Conservation (phyloP, 495 filamentous ascomycete genomes). For the Penicillium longicatenatum region DNA sequence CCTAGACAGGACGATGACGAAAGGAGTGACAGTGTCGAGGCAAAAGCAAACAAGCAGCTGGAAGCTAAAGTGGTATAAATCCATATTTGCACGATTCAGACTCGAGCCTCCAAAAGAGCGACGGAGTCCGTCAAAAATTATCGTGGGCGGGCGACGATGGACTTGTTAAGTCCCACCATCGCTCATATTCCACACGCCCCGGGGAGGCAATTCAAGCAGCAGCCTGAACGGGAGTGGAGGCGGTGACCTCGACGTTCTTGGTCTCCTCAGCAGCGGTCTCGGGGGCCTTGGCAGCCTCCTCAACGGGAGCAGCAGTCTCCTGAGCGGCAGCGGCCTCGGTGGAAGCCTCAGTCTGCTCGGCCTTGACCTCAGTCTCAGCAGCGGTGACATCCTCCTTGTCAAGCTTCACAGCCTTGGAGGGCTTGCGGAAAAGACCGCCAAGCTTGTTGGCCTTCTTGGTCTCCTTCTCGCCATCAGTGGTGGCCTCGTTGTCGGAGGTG, state of each 20-base stretch:
- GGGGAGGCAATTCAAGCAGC: slow-evolving; percentile 45
- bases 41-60: slow-evolving; percentile 25
- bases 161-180: slow-evolving; percentile 47
- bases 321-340: slow-evolving; percentile 37
- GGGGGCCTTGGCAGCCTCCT: slow-evolving; percentile 35
- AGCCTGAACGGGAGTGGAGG: slow-evolving; percentile 50
- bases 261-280: slow-evolving; percentile 33
- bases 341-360: slow-evolving; percentile 30
- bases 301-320: slow-evolving; percentile 28
- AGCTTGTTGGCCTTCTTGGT: slow-evolving; percentile 56
- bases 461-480: slow-evolving; percentile 49
- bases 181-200: slow-evolving; percentile 42
- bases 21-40: slow-evolving; percentile 31
- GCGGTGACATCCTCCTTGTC: slow-evolving; percentile 39
- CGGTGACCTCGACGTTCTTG: slow-evolving; percentile 37
- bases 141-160: slow-evolving; percentile 17
- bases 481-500: slow-evolving; percentile 51
- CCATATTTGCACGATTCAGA: slow-evolving; percentile 26
- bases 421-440: slow-evolving; percentile 58
- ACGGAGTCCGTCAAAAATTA: slow-evolving; percentile 17
- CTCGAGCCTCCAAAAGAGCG: slow-evolving; percentile 3
- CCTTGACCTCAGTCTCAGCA: slow-evolving; percentile 38
- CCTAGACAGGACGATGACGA: not conserved
- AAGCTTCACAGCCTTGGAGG: slow-evolving; percentile 56
- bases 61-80: slow-evolving; percentile 27